A percentile compares a stretch with the other conserved stretches of the same genome.
These are phyloP conservation scores for Gossypium thurberi DNA, from an alignment of 345 rosid genomes.

Conservation along the genomic window DNA sequence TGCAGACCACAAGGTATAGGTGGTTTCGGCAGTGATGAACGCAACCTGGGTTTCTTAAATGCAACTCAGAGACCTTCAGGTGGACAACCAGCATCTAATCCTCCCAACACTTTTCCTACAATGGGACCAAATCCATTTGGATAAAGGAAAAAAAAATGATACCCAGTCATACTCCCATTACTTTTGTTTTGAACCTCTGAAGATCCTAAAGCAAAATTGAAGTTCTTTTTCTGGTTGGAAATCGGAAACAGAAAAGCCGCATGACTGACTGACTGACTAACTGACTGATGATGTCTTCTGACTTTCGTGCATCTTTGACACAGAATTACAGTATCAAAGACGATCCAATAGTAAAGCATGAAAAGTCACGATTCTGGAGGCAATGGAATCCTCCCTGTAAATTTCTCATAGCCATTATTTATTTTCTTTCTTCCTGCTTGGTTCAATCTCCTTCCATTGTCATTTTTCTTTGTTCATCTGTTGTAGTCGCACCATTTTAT, in stretches of 20 bases:
- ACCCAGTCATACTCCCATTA: no score
- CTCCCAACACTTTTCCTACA: constrained; percentile 28
- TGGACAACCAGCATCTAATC: constrained; percentile 26
- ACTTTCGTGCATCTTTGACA: neutral
- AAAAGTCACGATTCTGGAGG: neutral
- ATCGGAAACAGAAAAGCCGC: neutral
- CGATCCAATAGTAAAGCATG: neutral
- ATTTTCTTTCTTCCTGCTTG: neutral
- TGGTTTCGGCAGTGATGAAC: constrained; percentile 21
- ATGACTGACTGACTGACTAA: neutral
- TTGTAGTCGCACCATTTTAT: neutral
- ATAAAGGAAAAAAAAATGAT: neutral
- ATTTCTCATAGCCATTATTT: neutral
- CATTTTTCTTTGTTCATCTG: neutral
- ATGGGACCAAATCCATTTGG: constrained; percentile 61
- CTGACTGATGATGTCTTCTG: constrained; percentile 1
- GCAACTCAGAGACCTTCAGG: constrained; percentile 24
- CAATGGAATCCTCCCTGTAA: neutral
- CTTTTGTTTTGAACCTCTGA: neutral
- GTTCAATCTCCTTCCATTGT: neutral
- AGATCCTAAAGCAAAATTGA: neutral
- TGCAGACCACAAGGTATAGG: constrained; percentile 39
- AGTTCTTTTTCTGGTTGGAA: neutral
- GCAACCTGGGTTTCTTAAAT: constrained; percentile 17
- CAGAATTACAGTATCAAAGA: neutral